A percentile compares a stretch with the other conserved stretches of the same genome.
These are phyloP conservation scores for Lipomyces yarrowii DNA, from an alignment of 1,139 yeast species.

Conservation along the genomic window DNA sequence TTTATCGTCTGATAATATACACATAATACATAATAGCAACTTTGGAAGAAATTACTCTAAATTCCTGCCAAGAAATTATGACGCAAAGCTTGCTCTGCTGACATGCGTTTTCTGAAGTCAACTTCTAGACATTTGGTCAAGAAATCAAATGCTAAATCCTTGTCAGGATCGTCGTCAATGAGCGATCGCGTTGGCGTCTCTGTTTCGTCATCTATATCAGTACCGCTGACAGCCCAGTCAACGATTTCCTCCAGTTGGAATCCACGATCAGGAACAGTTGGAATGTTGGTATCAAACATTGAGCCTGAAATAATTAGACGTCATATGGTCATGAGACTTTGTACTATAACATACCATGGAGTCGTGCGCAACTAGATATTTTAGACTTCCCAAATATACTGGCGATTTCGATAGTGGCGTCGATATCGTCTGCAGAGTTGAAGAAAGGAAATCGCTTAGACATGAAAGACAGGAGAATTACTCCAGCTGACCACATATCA, in stretches of 20 bases:
- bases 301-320: constrained; percentile 40
- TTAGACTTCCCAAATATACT: constrained; percentile 78
- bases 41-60: not conserved
- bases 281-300: constrained; percentile 70
- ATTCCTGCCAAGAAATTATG: constrained; percentile 36
- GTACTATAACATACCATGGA: constrained; percentile 62
- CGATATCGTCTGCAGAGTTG: constrained; percentile 88
- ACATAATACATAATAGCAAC: not conserved
- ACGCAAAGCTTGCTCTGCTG: constrained; percentile 59
- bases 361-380: constrained; percentile 72
- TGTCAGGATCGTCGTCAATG: constrained; percentile 34
- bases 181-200: not conserved
- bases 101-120: constrained; percentile 57
- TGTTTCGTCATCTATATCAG: constrained; percentile 38
- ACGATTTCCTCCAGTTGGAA: constrained; percentile 45
- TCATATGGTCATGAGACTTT: not conserved
- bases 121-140: constrained; percentile 57
- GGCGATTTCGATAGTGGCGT: constrained; percentile 84
- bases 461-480: constrained; percentile 72
- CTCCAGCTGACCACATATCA: constrained; percentile 94
- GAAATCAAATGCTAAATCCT: constrained; percentile 53
- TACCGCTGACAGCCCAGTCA: constrained; percentile 39
- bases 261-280: constrained; percentile 46
- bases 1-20: not conserved
- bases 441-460: constrained; percentile 81